Evolutionary conservation across 306 rosid species (phyloP), one percentile per base, ranked within the genome.

Genomic region (Trichosanthes truncata): DNA sequence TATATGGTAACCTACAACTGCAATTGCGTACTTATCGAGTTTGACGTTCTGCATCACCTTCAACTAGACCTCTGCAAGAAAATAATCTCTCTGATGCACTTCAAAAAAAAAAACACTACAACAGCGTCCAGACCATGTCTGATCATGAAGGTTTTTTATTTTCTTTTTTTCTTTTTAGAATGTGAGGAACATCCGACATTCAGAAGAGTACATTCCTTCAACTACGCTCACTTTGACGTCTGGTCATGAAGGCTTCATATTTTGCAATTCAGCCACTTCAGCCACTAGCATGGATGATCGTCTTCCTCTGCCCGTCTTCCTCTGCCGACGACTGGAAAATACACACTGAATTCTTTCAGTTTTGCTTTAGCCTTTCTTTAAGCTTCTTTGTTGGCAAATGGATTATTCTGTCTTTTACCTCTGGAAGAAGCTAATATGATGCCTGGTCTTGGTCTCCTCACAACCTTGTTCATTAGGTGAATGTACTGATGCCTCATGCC

Each of bases 401-500:
- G 23, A 25, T 3, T 48, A 14, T 73, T 48, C 23, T 14, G 40
- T 26, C 77, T 17, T 65, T 62, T 77, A 14, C 53, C 63, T 36
- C 62, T 78, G 33, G 74, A 25, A 46, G 80, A 43, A 36, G 80
- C 65, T 23, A 40, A 48, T 80, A 29, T 62, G 57, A 57, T 56
- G 81, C 49, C 81, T 36, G 79, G 87, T 48, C 72, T 61, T 63
- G 5, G 46, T 79, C 26, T 79, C n/a, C 78, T 84, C 53, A 79
- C 84, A 41, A 45, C 53, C 81, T 87, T 90, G 57, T 78, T 85
- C 98, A 93, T 86, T 60, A 91, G 97, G 68, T 84, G 84, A 83
- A 89, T 82, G 68, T 91, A 91, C 81, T 91, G 80, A 84, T 89
- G 86, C 83, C 98, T 86, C 79, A 80, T 85, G 61, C 91, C 91